Base-by-base conservation (phyloP, 192 early-diverging fungal species). In the Paraglomus brasilianum region DNA sequence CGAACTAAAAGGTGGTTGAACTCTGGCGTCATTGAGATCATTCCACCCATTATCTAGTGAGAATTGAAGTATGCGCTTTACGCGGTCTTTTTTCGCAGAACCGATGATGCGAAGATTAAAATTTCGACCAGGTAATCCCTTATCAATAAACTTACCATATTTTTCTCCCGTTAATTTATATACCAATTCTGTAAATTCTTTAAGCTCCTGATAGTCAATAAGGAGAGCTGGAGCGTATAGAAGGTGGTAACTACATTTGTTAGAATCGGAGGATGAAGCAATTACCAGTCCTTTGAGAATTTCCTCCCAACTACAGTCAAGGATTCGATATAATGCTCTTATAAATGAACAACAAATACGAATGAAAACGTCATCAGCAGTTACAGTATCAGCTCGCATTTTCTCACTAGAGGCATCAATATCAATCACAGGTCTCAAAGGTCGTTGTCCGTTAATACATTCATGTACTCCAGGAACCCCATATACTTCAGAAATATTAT, bases 141-240 rank as follows among this genome's bases (percentile, higher is more conserved):
- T 61, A 61, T 61, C 59, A 61, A 61, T 61, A 61, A 61, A 61
- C 11, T 61, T 61, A 17, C 24, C 21, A 61, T 61, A 61, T 61
- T 61, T 61, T 43, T 61, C 41, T 61, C 59, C 24, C 4, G 17
- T 61, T 61, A 61, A 61, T 44, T 21, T 61, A 43, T 43, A 61
- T 43, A 61, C 59, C 45, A 43, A 61, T 61, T 61, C 59, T 61
- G 59, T 61, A 43, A 61, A 61, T 61, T 61, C 41, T 61, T 61
- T 61, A 4, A 61, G 59, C 41, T 61, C 59, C 5, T 19, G 59
- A 61, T 61, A 61, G 45, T 61, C 41, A 61, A 61, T n/a, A 43
- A 61, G 41, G 22, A 61, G 42, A 43, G 59, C 21, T 61, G 59
- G 21, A 11, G 59, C 59, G 17, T 55, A 55, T 55, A 55, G 21